Conservation (phyloP, 108 stramenopile species). For the Nitzschia sp. region DNA sequence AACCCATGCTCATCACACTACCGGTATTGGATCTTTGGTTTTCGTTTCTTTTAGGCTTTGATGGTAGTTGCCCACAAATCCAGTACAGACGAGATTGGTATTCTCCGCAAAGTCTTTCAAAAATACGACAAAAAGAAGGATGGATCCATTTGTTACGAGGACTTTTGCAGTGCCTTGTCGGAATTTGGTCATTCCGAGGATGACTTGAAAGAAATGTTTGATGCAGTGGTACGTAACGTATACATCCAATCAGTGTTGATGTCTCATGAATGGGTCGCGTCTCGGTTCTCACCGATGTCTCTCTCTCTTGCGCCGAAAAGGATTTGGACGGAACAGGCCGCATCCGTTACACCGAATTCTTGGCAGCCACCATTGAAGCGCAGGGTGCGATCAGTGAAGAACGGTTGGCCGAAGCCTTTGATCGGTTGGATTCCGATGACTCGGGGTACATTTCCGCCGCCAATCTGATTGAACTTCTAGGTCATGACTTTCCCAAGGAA, state of each 20-base stretch:
- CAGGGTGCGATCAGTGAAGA: conserved; percentile 56
- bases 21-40: not conserved
- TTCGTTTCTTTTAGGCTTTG: conserved; percentile 31
- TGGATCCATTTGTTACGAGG: conserved; percentile 60
- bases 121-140: conserved; percentile 47
- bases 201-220: conserved; percentile 71
- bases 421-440: conserved; percentile 78
- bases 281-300: not conserved
- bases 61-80: conserved; percentile 73
- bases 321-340: conserved; percentile 72
- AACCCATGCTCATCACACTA: not conserved
- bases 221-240: conserved; percentile 38
- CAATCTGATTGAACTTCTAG: conserved; percentile 51
- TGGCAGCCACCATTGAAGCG: conserved; percentile 84
- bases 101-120: conserved; percentile 54
- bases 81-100: conserved; percentile 60
- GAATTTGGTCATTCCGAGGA: conserved; percentile 62
- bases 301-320: not conserved
- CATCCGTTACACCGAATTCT: conserved; percentile 70
- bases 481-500: conserved; percentile 36
- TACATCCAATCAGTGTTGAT: not conserved
- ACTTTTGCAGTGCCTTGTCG: conserved; percentile 65
- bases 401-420: conserved; percentile 73
- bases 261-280: not conserved
- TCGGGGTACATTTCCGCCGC: conserved; percentile 65